Base-by-base conservation (phyloP, 345 rosid genomes). In the Salix exigua region DNA sequence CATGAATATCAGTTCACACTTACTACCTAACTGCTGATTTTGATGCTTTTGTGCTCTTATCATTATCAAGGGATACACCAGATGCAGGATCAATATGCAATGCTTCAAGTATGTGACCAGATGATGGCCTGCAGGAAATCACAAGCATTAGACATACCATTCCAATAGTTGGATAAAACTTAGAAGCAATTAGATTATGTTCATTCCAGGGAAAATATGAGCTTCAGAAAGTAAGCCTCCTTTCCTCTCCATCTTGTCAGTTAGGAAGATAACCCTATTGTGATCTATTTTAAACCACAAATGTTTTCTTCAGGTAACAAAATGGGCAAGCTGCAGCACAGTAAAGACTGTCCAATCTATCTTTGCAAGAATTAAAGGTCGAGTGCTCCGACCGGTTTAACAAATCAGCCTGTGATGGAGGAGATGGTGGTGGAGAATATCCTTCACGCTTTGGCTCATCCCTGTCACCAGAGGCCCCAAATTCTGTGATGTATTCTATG, bases 311-410 rank as follows among this genome's bases (percentile, higher is more conserved):
- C 85, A 82, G 87, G 89, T 86, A 88, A 90, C 87, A 90, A 91
- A 84, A 85, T 67, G 77, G 80, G 88, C 82, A 87, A 89, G 92
- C 91, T 83, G 94, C 88, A 89, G 91, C 89, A 86, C 86, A 77
- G 89, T 83, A 86, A 88, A 90, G 83, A 85, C 90, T 83, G 88
- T 78, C 90, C 85, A 90, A 92, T 90, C 89, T 92, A 93, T 96
- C 97, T 91, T 91, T 89, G 98, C 94, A 88, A 91, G 88, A 92
- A 92, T 86, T 88, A 92, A 92, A 92, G 96, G 92, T 90, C 88
- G 88, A 96, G 92, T 94, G 94, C 98, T 90, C 99, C 97, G 91
- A 96, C 98, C 99, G 97, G 91, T 67, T 96, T 79, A 83, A 85
- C 71, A 75, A 51, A 77, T 87, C 92, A 86, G 93, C 76, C 48